Evolutionary conservation across 257 asterid species (phyloP).

Genomic region (Ehretia macrophylla): DNA sequence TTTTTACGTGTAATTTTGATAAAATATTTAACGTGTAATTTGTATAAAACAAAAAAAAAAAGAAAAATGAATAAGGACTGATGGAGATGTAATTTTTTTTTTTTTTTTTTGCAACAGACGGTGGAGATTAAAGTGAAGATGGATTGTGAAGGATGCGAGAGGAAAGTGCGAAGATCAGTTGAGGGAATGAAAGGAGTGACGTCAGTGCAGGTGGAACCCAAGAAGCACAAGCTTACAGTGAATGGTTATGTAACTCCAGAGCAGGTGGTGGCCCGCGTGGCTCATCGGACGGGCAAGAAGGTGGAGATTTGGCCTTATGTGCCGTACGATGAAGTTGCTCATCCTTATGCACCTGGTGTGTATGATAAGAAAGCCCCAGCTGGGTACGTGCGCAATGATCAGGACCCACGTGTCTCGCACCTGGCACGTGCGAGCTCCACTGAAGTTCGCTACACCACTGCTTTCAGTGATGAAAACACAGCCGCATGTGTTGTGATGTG

Average conservation of each 20-base stretch:
- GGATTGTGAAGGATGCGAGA: constrained; percentile 95
- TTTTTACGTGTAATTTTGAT: too few relatives aligned
- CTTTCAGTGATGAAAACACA: constrained; percentile 91
- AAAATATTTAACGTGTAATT: too few relatives aligned
- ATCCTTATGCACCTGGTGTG: constrained; percentile 84
- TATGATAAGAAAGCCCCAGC: constrained; percentile 94
- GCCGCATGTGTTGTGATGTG: constrained; percentile 83
- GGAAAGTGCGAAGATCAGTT: constrained; percentile 74
- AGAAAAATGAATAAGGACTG: neutral
- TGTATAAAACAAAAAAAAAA: too few relatives aligned
- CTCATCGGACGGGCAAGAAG: constrained; percentile 87
- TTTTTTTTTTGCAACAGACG: constrained; percentile 35
- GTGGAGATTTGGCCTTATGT: constrained; percentile 97
- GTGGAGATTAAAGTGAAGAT: constrained; percentile 93
- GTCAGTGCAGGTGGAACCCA: constrained; percentile 61
- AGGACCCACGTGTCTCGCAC: constrained; percentile 52
- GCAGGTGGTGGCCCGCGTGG: constrained; percentile 82
- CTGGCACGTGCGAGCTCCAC: constrained; percentile 87
- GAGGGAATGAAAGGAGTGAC: constrained; percentile 97
- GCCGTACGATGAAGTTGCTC: constrained; percentile 86
- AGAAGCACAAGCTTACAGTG: constrained; percentile 86
- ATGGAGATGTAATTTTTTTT: neutral
- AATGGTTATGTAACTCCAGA: constrained; percentile 80
- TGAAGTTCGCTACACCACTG: constrained; percentile 94
- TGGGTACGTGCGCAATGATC: constrained; percentile 62